Percentiles rank a stretch among this genome's conserved stretches.
Evolutionary conservation across 2,329 filamentous ascomycete genomes (phyloP).

Genomic region (Pleomassaria siparia): DNA sequence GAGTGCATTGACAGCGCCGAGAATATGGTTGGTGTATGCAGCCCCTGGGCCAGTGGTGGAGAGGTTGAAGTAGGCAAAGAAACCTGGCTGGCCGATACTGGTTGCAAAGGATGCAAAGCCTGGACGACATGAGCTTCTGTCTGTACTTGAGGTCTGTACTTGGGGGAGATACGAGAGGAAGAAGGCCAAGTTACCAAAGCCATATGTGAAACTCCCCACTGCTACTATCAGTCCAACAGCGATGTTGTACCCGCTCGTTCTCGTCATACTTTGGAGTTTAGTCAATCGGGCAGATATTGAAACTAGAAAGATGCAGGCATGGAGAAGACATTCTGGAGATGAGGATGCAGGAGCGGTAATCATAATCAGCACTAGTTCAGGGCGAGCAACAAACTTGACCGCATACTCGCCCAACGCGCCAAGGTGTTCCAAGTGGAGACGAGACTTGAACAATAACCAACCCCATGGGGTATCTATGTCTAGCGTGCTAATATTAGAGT

Average conservation of each 20-base stretch:
- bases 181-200: conserved; percentile 17
- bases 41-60: conserved; percentile 14
- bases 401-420: no score
- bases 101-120: conserved; percentile 28
- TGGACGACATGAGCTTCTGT: conserved; percentile 3
- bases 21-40: conserved; percentile 21
- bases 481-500: not conserved
- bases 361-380: conserved; percentile 2
- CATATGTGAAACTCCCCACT: conserved; percentile 26
- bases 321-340: not conserved
- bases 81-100: conserved; percentile 23
- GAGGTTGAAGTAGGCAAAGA: conserved; percentile 23
- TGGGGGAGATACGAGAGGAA: not conserved
- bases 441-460: no score
- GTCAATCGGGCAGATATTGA: not conserved
- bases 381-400: not conserved
- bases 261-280: conserved; percentile 15
- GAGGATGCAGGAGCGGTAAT: not conserved
- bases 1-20: conserved; percentile 17
- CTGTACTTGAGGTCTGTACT: no score
- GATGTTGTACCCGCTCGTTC: conserved; percentile 27
- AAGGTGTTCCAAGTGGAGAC: conserved; percentile 10
- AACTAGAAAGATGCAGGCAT: not conserved
- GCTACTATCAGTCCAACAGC: conserved; percentile 26
- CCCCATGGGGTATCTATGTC: conserved; percentile 5